A percentile compares a stretch with the other conserved stretches of the same genome.
Conservation (phyloP, 257 asterid genomes). For the Leptodermis oblonga region DNA sequence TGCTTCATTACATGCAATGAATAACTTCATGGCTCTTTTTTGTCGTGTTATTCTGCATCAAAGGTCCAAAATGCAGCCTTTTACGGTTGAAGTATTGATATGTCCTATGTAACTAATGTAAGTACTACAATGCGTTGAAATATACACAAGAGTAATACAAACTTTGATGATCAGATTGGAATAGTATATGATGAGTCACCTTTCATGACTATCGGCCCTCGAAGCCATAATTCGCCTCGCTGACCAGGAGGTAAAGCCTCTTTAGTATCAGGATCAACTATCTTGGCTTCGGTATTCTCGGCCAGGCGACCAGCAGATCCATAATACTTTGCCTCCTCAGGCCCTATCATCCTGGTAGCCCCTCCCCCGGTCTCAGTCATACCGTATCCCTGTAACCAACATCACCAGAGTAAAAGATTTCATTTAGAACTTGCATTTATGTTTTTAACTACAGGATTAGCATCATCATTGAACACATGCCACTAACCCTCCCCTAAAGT, state of each 20-base stretch:
- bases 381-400: constrained; percentile 67
- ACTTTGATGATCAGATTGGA: neutral
- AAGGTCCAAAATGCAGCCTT: neutral
- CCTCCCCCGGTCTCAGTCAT: constrained; percentile 81
- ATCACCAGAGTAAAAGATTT: neutral
- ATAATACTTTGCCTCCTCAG: constrained; percentile 47
- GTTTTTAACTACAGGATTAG: neutral
- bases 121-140: neutral
- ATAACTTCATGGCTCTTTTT: neutral
- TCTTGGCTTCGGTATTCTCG: constrained; percentile 66
- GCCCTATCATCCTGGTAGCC: constrained; percentile 47
- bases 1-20: neutral
- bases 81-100: neutral
- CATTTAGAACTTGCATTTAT: neutral
- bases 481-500: neutral
- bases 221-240: constrained; percentile 80
- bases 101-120: neutral
- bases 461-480: neutral
- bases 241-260: constrained; percentile 63
- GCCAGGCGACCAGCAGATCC: constrained; percentile 83
- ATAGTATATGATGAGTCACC: constrained; percentile 35
- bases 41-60: neutral
- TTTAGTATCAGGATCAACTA: constrained; percentile 72
- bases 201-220: constrained; percentile 78
- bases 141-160: neutral